A percentile compares a stretch with the other conserved stretches of the same genome.
These are phyloP conservation scores for Cytospora piceicola DNA, from an alignment of 2,329 filamentous ascomycete species.

Conservation along the genomic window DNA sequence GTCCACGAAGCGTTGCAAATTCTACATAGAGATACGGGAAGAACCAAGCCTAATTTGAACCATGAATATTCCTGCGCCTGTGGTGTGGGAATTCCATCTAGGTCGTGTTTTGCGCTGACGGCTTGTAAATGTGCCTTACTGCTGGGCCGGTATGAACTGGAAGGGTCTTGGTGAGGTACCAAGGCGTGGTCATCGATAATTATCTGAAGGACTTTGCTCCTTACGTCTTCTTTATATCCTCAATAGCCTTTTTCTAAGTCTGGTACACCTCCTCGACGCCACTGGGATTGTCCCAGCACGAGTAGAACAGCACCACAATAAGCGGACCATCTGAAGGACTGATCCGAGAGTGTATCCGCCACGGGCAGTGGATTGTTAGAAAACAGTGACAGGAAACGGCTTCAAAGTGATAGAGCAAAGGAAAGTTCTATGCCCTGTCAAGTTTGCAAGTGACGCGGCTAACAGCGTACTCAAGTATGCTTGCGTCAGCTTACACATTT, in stretches of 20 bases:
- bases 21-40: no score
- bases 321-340: not conserved
- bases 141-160: constrained; percentile 22
- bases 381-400: not conserved
- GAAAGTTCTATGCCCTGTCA: not conserved
- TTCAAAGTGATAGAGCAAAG: constrained; percentile 1
- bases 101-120: constrained; percentile 25
- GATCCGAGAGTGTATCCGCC: not conserved
- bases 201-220: no score
- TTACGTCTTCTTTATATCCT: not conserved
- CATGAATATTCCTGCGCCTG: no score
- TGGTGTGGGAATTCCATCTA: no score
- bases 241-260: not conserved
- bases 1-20: no score
- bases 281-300: constrained; percentile 4
- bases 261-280: not conserved
- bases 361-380: not conserved
- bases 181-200: constrained; percentile 27
- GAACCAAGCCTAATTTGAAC: no score
- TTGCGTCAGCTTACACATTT: not conserved
- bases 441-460: not conserved
- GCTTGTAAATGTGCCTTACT: constrained; percentile 18
- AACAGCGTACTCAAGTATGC: not conserved
- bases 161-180: constrained; percentile 21
- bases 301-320: not conserved